Conservation (phyloP, 139 green algal species). For the Nannochloris sp. region DNA sequence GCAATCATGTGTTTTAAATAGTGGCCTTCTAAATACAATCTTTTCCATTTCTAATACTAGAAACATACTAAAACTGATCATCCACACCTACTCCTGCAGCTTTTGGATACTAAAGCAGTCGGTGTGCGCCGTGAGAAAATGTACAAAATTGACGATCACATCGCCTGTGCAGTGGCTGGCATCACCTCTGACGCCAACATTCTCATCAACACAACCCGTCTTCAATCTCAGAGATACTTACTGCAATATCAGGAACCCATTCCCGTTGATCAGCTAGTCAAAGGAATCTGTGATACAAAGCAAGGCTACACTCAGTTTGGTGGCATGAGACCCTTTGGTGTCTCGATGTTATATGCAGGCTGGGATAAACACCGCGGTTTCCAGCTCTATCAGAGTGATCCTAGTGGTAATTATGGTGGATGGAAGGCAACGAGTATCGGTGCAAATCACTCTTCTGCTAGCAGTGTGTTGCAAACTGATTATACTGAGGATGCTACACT, state of each 20-base stretch:
- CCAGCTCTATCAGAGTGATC: constrained; percentile 97
- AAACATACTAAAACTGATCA: background rate
- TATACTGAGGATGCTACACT: constrained; percentile 80
- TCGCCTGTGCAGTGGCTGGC: constrained; percentile 90
- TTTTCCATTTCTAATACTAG: background rate
- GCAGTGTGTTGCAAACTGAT: constrained; percentile 87
- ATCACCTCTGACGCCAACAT: constrained; percentile 99
- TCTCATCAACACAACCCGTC: constrained; percentile 87
- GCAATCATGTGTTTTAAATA: background rate
- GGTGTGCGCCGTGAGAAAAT: constrained; percentile 94
- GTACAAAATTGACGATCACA: constrained; percentile 96
- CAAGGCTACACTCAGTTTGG: constrained; percentile 97
- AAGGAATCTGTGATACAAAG: constrained; percentile 92
- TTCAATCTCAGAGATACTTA: constrained; percentile 79
- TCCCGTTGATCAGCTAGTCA: constrained; percentile 95
- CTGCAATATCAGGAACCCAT: constrained; percentile 90
- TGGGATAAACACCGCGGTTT: constrained; percentile 93
- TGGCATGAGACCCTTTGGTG: constrained; percentile 93
- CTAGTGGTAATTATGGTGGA: constrained; percentile 92
- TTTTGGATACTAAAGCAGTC: constrained; percentile 84
- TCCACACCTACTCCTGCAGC: constrained; percentile 36
- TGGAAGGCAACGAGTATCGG: constrained; percentile 97
- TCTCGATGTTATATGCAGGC: constrained; percentile 95
- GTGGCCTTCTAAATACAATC: background rate
- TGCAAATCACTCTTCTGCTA: constrained; percentile 76